A percentile compares a stretch with the other conserved stretches of the same genome.
These are phyloP conservation scores for Boletus vinaceobasis DNA, from an alignment of 768 basidiomycete species.

Conservation along the genomic window DNA sequence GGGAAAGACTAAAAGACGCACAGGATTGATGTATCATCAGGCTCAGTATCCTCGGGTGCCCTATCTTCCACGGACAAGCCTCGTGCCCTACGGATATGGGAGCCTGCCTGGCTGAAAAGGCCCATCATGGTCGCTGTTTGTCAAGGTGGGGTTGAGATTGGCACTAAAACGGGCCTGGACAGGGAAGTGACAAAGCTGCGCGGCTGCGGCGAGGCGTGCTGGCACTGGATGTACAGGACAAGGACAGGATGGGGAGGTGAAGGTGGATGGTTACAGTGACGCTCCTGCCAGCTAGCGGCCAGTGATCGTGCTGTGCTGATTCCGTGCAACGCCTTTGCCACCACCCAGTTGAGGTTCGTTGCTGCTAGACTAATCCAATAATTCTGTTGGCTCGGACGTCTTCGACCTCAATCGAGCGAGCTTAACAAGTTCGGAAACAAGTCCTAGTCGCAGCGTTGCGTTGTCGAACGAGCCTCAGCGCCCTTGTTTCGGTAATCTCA, in stretches of 20 bases:
- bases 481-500: conserved; percentile 6
- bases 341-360: not conserved
- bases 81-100: conserved; percentile 66
- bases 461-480: not conserved
- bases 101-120: conserved; percentile 68
- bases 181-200: conserved; percentile 9
- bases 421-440: not conserved
- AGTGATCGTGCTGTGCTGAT: conserved; percentile 9
- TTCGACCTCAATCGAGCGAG: not conserved
- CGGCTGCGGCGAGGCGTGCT: conserved; percentile 24
- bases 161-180: not conserved
- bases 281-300: not conserved
- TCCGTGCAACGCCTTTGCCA: not conserved
- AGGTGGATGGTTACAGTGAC: not conserved
- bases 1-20: conserved; percentile 42
- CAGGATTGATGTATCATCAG: conserved; percentile 89
- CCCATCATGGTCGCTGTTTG: conserved; percentile 60
- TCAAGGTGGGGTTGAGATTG: not conserved
- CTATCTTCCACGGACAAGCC: conserved; percentile 63
- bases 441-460: not conserved
- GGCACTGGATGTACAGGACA: not conserved
- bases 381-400: not conserved
- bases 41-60: conserved; percentile 77
- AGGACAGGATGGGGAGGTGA: not conserved
- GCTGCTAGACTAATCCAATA: not conserved